phyloP scores from a whole-genome alignment of 192 early-diverging fungal genomes.

The Paraglomus brasilianum region DNA sequence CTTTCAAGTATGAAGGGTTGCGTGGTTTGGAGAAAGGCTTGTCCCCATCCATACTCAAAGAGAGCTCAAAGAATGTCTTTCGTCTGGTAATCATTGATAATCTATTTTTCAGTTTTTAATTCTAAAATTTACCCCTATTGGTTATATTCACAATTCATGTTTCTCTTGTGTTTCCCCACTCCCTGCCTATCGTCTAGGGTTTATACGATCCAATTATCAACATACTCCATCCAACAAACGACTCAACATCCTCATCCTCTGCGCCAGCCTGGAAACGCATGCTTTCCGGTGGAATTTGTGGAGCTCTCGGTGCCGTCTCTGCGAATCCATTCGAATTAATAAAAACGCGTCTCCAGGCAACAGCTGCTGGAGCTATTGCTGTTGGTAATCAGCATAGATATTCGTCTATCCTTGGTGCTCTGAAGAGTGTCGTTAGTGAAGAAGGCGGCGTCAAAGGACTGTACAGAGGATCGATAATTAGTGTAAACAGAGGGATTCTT shows the following conservation, averaged over 20 bases:
- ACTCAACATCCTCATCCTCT: constrained; percentile 41
- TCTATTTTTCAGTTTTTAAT: no score
- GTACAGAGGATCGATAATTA: constrained; percentile 67
- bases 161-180: no score
- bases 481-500: constrained; percentile 62
- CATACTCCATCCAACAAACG: constrained; percentile 51
- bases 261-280: constrained; percentile 77
- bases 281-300: constrained; percentile 68
- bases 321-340: constrained; percentile 78
- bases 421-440: constrained; percentile 47
- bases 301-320: constrained; percentile 71
- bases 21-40: constrained; percentile 71
- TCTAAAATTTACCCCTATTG: no score
- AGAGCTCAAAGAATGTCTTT: constrained; percentile 74
- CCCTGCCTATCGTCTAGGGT: constrained; percentile 29
- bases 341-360: constrained; percentile 69
- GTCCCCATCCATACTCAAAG: constrained; percentile 66
- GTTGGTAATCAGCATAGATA: constrained; percentile 71
- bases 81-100: constrained; percentile 57
- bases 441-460: constrained; percentile 60
- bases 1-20: constrained; percentile 62
- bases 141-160: no score
- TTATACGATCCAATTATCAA: constrained; percentile 72
- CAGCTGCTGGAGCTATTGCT: constrained; percentile 50
- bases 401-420: constrained; percentile 56